These are phyloP conservation scores for Akanthomyces dipterigenus DNA, from an alignment of 2,329 filamentous ascomycete species.

Conservation along the genomic window DNA sequence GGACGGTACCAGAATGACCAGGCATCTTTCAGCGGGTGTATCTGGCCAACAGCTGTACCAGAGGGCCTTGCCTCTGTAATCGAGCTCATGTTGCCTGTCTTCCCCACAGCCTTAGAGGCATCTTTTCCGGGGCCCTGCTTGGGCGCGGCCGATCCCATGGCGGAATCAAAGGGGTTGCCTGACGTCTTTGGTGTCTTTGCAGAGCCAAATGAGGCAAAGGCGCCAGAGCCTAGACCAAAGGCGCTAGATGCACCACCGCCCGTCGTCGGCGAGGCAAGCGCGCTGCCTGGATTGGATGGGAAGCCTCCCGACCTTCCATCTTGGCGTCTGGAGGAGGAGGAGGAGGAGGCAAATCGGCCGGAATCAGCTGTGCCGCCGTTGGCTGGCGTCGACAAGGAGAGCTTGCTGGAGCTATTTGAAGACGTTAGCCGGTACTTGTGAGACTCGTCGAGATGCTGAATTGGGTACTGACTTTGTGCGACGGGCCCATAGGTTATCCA, in stretches of 20 bases:
- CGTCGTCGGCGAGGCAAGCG: constrained; percentile 67
- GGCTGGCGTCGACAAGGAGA: constrained; percentile 75
- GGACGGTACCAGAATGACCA: constrained; percentile 98
- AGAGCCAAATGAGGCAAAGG: constrained; percentile 82
- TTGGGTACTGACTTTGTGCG: constrained; percentile 64
- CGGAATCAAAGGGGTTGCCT: constrained; percentile 72
- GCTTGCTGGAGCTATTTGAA: constrained; percentile 68
- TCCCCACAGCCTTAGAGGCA: constrained; percentile 22
- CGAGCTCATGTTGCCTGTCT: constrained; percentile 33
- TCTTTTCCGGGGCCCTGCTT: constrained; percentile 28
- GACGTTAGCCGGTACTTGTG: constrained; percentile 17
- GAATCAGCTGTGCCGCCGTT: constrained; percentile 48
- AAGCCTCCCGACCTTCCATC: constrained; percentile 75
- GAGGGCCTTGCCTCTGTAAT: constrained; percentile 35
- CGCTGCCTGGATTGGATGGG: constrained; percentile 62
- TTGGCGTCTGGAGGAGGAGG: constrained; percentile 62
- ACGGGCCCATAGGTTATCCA: constrained; percentile 70
- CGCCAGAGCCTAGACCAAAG: constrained; percentile 89
- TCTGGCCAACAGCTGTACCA: constrained; percentile 34
- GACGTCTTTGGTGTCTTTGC: constrained; percentile 83
- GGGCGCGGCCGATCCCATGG: constrained; percentile 41
- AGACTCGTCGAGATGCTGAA: background rate
- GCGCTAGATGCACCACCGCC: constrained; percentile 64
- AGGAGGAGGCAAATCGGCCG: constrained; percentile 56
- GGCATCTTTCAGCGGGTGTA: constrained; percentile 63